Conservation (phyloP, 345 rosid genomes). For the Populus nigra region DNA sequence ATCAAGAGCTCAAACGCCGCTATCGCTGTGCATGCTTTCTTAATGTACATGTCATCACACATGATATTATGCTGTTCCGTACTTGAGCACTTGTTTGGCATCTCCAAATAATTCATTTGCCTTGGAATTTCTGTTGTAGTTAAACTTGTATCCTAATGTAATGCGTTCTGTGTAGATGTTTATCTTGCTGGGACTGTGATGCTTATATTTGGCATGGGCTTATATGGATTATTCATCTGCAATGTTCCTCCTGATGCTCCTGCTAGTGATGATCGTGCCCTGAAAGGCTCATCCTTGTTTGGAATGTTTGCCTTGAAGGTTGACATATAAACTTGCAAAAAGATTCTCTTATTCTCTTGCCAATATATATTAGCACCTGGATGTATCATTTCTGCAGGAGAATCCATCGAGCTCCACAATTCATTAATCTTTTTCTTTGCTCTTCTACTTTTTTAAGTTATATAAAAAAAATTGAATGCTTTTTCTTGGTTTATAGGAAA, state of each 20-base stretch:
- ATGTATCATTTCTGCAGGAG: too few relatives aligned
- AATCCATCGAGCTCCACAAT: too few relatives aligned
- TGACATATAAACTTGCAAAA: neutral
- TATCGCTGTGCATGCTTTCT: neutral
- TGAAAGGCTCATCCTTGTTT: constrained; percentile 76
- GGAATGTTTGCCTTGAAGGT: constrained; percentile 97
- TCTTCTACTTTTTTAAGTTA: neutral
- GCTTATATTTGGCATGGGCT: constrained; percentile 92
- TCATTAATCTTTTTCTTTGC: neutral
- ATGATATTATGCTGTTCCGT: neutral
- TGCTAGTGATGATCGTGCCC: constrained; percentile 64
- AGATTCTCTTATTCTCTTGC: neutral
- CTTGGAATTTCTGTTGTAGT: neutral
- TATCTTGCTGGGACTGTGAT: constrained; percentile 95
- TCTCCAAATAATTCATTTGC: neutral
- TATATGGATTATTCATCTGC: constrained; percentile 85
- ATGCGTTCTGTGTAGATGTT: constrained; percentile 54
- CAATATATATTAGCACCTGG: neutral
- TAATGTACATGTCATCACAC: neutral
- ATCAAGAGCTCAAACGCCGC: neutral
- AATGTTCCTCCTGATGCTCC: constrained; percentile 44
- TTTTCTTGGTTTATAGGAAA: constrained; percentile 39
- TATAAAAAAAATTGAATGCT: neutral
- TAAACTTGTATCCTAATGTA: neutral
- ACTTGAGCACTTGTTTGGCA: neutral